Evolutionary conservation across 805 yeast genomes (phyloP).

Genomic region (Hanseniaspora pseudoguilliermondii): DNA sequence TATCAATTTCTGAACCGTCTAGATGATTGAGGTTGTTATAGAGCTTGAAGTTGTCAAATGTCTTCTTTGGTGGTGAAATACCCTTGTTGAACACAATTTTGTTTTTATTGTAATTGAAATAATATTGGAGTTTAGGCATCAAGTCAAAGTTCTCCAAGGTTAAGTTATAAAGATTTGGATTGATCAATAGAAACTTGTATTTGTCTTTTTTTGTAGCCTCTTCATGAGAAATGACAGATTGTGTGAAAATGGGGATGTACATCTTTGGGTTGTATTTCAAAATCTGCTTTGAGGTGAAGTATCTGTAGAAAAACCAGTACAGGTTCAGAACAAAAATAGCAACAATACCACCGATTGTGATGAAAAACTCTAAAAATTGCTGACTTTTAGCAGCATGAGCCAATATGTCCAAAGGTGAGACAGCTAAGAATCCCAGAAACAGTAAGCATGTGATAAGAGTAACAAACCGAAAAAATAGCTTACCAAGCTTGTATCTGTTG

Average conservation of each 20-base stretch:
- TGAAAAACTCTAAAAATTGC: constrained; percentile 67
- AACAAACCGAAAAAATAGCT: neutral
- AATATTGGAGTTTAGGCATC: constrained; percentile 31
- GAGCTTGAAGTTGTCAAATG: constrained; percentile 12
- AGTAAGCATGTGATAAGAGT: constrained; percentile 26
- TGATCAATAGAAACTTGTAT: constrained; percentile 30
- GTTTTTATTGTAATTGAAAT: constrained; percentile 5
- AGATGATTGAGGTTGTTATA: neutral
- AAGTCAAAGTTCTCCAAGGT: constrained; percentile 30
- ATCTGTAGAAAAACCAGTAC: constrained; percentile 44
- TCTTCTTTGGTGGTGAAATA: constrained; percentile 5
- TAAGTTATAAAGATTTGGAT: constrained; percentile 34
- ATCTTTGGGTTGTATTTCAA: constrained; percentile 67
- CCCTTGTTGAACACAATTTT: constrained; percentile 1
- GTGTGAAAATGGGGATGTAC: constrained; percentile 52
- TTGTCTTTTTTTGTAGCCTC: constrained; percentile 32
- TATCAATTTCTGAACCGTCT: neutral
- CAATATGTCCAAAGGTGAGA: constrained; percentile 71
- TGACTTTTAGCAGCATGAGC: constrained; percentile 38
- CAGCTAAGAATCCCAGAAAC: constrained; percentile 48
- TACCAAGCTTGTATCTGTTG: neutral
- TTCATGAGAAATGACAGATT: constrained; percentile 28
- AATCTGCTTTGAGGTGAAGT: constrained; percentile 43
- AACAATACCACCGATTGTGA: constrained; percentile 61
- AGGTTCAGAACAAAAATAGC: constrained; percentile 41